A percentile compares a stretch with the other conserved stretches of the same genome.
phyloP scores from a whole-genome alignment of 1,284 basidiomycete genomes.

The Marasmius oreades region DNA sequence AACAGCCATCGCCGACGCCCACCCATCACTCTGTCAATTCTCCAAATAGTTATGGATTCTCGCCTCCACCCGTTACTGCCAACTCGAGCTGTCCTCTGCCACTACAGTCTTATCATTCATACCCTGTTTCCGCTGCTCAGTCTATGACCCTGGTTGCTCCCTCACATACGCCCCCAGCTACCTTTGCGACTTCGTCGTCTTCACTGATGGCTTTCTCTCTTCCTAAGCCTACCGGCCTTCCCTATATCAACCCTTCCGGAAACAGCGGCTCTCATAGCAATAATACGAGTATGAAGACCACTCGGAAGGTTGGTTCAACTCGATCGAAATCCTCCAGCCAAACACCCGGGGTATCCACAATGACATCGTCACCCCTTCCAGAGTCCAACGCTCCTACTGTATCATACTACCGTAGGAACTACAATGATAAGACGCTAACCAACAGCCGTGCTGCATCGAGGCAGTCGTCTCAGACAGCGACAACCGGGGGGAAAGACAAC shows the following conservation, averaged over 20 bases:
- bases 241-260: no score
- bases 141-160: no score
- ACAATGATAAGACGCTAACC: slow-evolving; percentile 23
- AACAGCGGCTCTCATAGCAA: neutral
- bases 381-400: slow-evolving; percentile 8
- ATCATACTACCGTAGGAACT: slow-evolving; percentile 32
- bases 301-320: neutral
- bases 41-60: neutral
- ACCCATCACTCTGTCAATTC: neutral
- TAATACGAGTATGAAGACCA: neutral
- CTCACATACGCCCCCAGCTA: no score
- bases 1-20: neutral
- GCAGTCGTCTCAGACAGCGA: neutral
- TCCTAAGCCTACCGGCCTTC: no score
- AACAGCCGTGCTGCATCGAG: neutral
- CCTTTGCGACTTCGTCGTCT: no score
- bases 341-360: neutral
- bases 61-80: neutral
- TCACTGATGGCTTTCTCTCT: no score
- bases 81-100: neutral
- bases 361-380: neutral
- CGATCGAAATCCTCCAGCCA: neutral
- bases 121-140: no score
- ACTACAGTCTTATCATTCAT: neutral
- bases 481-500: neutral